These are phyloP conservation scores for Bathelium albidoporum DNA, from an alignment of 495 filamentous ascomycete genomes.

Conservation along the genomic window DNA sequence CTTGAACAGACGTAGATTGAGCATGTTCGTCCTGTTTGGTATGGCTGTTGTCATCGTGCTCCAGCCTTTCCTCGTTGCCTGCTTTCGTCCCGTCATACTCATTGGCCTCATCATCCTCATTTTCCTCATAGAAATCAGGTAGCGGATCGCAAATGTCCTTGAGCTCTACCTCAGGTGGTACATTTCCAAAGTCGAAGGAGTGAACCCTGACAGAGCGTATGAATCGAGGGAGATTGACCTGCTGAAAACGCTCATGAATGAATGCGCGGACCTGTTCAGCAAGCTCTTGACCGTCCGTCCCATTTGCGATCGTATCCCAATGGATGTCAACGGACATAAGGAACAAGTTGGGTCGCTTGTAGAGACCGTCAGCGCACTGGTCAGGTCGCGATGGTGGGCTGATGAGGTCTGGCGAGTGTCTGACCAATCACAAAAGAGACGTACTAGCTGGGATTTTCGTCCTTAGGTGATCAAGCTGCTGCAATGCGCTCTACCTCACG, in stretches of 20 bases:
- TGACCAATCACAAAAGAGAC: background rate
- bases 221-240: conserved; percentile 80
- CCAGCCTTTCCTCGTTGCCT: conserved; percentile 18
- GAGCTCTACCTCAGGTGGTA: conserved; percentile 75
- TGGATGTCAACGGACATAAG: conserved; percentile 93
- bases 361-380: background rate
- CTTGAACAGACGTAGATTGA: background rate
- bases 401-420: background rate
- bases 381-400: background rate
- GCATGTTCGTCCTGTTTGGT: background rate
- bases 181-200: conserved; percentile 80
- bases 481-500: background rate
- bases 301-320: conserved; percentile 86
- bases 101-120: conserved; percentile 36
- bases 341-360: background rate
- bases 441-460: background rate
- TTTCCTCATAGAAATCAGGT: conserved; percentile 91
- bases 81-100: too few species aligned
- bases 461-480: background rate
- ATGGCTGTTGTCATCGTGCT: conserved; percentile 4
- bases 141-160: conserved; percentile 95
- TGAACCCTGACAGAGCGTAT: conserved; percentile 94
- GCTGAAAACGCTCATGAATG: conserved; percentile 90
- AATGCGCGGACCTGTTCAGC: conserved; percentile 82
- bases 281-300: conserved; percentile 71